phyloP scores from a whole-genome alignment of 495 filamentous ascomycete genomes.

The Diplogelasinospora grovesii region DNA sequence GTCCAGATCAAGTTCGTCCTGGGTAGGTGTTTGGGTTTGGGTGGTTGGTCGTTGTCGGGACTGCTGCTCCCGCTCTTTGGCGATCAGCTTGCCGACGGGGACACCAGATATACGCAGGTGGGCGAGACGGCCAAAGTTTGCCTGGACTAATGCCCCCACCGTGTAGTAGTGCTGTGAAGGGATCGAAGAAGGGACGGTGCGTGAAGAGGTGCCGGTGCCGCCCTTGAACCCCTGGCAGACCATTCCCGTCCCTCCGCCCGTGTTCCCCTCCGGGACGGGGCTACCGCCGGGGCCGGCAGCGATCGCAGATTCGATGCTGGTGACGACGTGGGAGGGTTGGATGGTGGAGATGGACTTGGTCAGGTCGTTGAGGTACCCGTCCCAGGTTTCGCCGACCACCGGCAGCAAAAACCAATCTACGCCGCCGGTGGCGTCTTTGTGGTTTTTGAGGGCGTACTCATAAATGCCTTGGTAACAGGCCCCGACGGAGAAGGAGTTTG shows the following conservation, averaged over 20 bases:
- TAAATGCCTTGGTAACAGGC: slow-evolving; percentile 43
- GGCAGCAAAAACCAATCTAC: slow-evolving; percentile 44
- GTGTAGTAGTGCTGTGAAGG: too few relatives aligned
- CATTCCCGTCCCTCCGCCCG: slow-evolving; percentile 50
- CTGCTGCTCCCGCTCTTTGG: too few relatives aligned
- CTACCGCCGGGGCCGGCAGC: too few relatives aligned
- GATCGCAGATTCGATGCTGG: slow-evolving; percentile 36
- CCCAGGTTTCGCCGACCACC: slow-evolving; percentile 48
- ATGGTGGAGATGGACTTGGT: slow-evolving; percentile 36
- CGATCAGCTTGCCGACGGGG: slow-evolving; percentile 38
- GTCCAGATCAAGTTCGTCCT: too few relatives aligned
- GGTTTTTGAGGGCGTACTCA: slow-evolving; percentile 38
- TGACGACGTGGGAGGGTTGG: slow-evolving; percentile 34
- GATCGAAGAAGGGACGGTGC: too few relatives aligned
- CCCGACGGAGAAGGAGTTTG: slow-evolving; percentile 44
- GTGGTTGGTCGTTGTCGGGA: too few relatives aligned
- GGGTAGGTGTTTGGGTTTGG: too few relatives aligned
- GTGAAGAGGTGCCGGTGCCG: too few relatives aligned
- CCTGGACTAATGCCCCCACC: slow-evolving; percentile 44
- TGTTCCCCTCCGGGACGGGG: slow-evolving; percentile 45
- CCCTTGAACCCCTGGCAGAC: slow-evolving; percentile 46
- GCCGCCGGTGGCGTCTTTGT: slow-evolving; percentile 23
- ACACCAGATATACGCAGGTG: slow-evolving; percentile 43
- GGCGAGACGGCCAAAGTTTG: slow-evolving; percentile 42
- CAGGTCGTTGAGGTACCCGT: slow-evolving; percentile 43